Evolutionary conservation across 306 rosid genomes (phyloP).

Genomic region (Dicorynia guianensis): DNA sequence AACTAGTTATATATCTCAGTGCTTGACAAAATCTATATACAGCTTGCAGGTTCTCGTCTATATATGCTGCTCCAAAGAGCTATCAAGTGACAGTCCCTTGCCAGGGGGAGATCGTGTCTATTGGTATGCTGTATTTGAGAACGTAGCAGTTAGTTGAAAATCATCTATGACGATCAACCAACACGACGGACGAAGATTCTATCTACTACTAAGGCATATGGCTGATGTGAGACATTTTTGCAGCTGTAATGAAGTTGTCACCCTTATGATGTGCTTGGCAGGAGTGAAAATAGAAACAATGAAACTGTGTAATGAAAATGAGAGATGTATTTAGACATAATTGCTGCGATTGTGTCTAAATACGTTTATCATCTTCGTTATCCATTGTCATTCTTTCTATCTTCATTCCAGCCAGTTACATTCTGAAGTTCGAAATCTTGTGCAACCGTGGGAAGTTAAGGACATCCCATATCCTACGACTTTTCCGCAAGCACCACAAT

Average conservation of each 20-base stretch:
- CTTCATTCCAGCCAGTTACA: too few species aligned
- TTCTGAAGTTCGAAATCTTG: too few species aligned
- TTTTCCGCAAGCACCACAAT: too few species aligned
- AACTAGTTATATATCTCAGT: neutral
- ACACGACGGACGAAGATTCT: constrained; percentile 5
- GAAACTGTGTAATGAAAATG: neutral
- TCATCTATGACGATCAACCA: neutral
- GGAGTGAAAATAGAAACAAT: neutral
- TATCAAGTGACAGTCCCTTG: neutral
- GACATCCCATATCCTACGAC: neutral
- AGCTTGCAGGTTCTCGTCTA: constrained; percentile 18
- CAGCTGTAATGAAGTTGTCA: constrained; percentile 4
- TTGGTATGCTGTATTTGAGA: constrained; percentile 17
- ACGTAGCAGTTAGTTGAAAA: neutral
- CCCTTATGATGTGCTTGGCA: neutral
- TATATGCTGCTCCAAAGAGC: too few species aligned
- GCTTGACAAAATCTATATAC: neutral
- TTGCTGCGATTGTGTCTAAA: constrained; percentile 4
- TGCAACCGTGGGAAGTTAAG: too few species aligned
- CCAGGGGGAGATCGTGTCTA: constrained; percentile 17
- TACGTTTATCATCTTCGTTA: too few species aligned
- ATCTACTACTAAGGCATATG: constrained; percentile 5
- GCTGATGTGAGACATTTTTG: neutral
- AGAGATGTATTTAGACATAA: neutral
- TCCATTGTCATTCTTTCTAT: neutral